Conservation (phyloP, 805 yeast genomes). For the Ogataea degrootiae region DNA sequence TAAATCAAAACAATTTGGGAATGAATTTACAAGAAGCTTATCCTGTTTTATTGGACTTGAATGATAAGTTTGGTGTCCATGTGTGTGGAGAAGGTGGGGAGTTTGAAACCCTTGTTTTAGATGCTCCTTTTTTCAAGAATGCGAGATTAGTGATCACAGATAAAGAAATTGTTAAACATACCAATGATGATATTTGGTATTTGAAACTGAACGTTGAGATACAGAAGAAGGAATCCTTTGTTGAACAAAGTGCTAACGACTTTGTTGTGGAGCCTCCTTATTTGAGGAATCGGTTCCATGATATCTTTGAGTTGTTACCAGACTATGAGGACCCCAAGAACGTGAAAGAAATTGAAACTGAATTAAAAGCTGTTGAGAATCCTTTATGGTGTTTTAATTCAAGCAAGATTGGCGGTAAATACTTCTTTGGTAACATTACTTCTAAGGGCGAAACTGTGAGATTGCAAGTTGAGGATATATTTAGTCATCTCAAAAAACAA, state of each 20-base stretch:
- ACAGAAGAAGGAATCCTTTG: constrained; percentile 25
- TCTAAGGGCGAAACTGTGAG: constrained; percentile 29
- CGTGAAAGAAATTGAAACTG: neutral
- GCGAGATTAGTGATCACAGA: constrained; percentile 42
- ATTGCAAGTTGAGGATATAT: constrained; percentile 46
- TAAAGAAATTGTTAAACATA: constrained; percentile 38
- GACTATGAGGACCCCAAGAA: neutral
- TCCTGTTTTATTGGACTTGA: constrained; percentile 53
- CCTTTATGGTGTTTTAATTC: constrained; percentile 10
- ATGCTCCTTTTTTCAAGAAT: constrained; percentile 75
- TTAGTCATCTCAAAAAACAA: constrained; percentile 35
- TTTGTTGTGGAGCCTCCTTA: constrained; percentile 33
- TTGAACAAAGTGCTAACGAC: constrained; percentile 10
- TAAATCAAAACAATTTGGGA: constrained; percentile 63
- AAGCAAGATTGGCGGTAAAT: constrained; percentile 23
- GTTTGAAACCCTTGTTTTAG: constrained; percentile 88
- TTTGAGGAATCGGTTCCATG: constrained; percentile 36
- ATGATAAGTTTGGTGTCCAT: constrained; percentile 72
- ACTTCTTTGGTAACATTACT: constrained; percentile 42
- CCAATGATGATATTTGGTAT: constrained; percentile 69
- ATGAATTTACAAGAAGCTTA: constrained; percentile 56
- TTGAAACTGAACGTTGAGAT: constrained; percentile 51
- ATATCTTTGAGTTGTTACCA: constrained; percentile 7
- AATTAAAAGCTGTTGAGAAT: neutral
- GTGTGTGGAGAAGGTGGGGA: constrained; percentile 99